These are phyloP conservation scores for Digitaria exilis DNA, from an alignment of 202 grass and related monocot species.

Conservation along the genomic window DNA sequence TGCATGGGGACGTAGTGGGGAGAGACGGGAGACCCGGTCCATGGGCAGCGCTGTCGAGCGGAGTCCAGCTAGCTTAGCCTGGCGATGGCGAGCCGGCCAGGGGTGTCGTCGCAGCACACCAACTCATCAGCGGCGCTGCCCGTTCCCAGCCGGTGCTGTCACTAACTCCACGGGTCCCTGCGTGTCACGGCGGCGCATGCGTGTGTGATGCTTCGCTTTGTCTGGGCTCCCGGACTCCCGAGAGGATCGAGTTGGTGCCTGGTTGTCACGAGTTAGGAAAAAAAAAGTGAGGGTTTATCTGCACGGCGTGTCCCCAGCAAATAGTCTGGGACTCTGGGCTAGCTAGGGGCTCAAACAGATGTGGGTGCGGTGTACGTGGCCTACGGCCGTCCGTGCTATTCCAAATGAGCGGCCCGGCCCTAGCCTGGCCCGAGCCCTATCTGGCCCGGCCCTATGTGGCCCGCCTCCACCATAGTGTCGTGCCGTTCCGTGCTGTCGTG, in stretches of 20 bases:
- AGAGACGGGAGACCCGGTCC: background rate
- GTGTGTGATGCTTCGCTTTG: slow-evolving; percentile 36
- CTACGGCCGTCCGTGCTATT: background rate
- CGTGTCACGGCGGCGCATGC: background rate
- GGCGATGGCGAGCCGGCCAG: background rate
- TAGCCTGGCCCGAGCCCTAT: too few species aligned
- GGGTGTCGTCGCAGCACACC: background rate
- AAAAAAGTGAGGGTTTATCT: background rate
- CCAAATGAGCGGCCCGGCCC: too few species aligned
- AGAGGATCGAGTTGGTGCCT: slow-evolving; percentile 24
- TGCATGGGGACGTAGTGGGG: slow-evolving; percentile 35
- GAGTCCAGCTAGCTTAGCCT: background rate
- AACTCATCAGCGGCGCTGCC: background rate
- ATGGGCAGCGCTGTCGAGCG: background rate
- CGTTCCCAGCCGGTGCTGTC: background rate
- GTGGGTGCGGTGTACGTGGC: background rate
- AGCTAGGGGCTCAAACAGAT: background rate
- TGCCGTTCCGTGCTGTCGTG: too few species aligned
- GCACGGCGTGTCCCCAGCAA: background rate
- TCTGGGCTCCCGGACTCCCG: background rate
- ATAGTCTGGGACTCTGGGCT: background rate
- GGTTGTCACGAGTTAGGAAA: slow-evolving; percentile 27
- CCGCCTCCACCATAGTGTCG: too few species aligned
- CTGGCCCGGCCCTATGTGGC: too few species aligned
- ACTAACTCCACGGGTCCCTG: background rate